Percentiles rank a stretch among this genome's conserved stretches.
Conservation (phyloP, 176 grass and related monocot species). For the Bolboschoenus planiculmis region DNA sequence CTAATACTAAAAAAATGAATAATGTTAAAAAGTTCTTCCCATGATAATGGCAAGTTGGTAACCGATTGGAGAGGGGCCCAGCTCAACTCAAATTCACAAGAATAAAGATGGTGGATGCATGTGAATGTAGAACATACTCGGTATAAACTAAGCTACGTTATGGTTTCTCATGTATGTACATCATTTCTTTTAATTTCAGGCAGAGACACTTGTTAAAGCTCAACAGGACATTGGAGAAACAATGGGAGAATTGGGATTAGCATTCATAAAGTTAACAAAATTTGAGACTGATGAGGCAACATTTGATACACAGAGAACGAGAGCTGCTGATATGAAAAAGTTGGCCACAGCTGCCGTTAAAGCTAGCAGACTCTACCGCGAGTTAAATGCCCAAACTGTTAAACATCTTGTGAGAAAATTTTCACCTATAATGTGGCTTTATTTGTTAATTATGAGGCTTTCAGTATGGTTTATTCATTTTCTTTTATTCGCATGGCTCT, state of each 20-base stretch:
- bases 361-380: slow-evolving; percentile 83
- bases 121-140: not conserved
- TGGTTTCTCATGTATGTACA: not conserved
- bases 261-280: slow-evolving; percentile 89
- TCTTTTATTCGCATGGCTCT: not conserved
- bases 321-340: slow-evolving; percentile 67
- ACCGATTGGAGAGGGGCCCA: not conserved
- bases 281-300: slow-evolving; percentile 82
- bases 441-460: not conserved
- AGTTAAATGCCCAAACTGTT: slow-evolving; percentile 95
- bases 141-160: not conserved
- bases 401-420: slow-evolving; percentile 68
- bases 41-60: not conserved
- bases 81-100: no score
- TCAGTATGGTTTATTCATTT: not conserved
- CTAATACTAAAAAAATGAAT: not conserved
- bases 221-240: slow-evolving; percentile 98
- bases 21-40: not conserved
- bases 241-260: slow-evolving; percentile 91
- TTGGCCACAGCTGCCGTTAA: slow-evolving; percentile 94
- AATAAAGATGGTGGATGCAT: not conserved
- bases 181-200: slow-evolving; percentile 43
- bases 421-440: not conserved
- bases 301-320: slow-evolving; percentile 66
- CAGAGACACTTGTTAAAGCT: slow-evolving; percentile 83